Evolutionary conservation across 78 protist genomes (phyloP).

Genomic region (Cyanophora paradoxa): DNA sequence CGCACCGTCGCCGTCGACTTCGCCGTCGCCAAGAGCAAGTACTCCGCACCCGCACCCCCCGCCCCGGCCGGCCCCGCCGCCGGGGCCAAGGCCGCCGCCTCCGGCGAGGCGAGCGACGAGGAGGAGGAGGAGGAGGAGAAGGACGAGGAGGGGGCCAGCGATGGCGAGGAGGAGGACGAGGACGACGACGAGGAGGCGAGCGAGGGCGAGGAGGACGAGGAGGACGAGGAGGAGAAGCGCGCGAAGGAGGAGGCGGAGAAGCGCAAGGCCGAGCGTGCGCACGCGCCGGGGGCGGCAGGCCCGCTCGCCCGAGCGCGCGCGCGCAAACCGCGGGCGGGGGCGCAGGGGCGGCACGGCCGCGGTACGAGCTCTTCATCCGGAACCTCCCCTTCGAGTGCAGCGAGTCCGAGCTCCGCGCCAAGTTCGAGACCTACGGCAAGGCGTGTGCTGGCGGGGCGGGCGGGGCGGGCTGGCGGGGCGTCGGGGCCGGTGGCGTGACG

Average conservation of each 20-base stretch:
- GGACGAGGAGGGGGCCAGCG: neutral
- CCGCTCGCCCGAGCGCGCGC: too few species aligned
- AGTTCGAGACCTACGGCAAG: too few species aligned
- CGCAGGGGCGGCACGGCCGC: neutral
- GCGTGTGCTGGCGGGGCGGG: too few species aligned
- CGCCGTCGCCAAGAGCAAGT: neutral
- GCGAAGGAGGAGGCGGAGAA: too few species aligned
- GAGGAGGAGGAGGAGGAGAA: too few species aligned
- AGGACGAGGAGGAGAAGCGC: neutral
- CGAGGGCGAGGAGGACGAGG: neutral
- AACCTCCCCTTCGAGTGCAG: neutral
- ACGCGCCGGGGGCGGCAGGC: too few species aligned
- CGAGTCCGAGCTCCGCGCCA: too few species aligned
- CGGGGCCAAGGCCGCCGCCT: too few species aligned
- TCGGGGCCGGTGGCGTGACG: too few species aligned
- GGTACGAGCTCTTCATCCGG: neutral
- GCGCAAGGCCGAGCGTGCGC: neutral
- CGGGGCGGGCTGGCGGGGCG: too few species aligned
- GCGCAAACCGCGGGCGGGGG: neutral
- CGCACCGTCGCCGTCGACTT: neutral
- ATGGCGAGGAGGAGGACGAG: constrained; percentile 7
- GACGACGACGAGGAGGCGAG: neutral
- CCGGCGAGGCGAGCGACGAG: neutral
- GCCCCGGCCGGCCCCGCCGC: too few species aligned
- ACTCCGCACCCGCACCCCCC: too few species aligned